Percentiles rank a stretch among this genome's conserved stretches.
These are phyloP conservation scores for Suaeda aralocaspica DNA, from an alignment of 148 eudicot genomes.

Conservation along the genomic window DNA sequence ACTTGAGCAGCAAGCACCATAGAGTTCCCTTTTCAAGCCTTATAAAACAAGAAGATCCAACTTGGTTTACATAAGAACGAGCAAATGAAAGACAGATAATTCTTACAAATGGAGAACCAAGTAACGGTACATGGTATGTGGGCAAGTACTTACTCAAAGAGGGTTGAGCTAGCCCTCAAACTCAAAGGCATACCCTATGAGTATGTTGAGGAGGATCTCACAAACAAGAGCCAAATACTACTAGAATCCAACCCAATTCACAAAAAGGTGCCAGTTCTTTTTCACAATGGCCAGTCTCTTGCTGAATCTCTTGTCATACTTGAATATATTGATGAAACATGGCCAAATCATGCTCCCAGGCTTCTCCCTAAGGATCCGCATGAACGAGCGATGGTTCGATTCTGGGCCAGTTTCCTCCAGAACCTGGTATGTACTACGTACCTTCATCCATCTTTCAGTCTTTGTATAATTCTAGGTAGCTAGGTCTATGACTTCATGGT, in stretches of 20 bases:
- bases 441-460: neutral
- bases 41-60: neutral
- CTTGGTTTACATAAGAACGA: neutral
- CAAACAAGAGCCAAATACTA: constrained; percentile 33
- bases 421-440: constrained; percentile 22
- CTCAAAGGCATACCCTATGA: constrained; percentile 41
- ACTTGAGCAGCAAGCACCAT: neutral
- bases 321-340: constrained; percentile 21
- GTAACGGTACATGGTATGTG: constrained; percentile 37
- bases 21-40: neutral
- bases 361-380: constrained; percentile 21
- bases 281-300: constrained; percentile 22
- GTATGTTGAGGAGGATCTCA: constrained; percentile 34
- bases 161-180: constrained; percentile 41
- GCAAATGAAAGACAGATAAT: neutral
- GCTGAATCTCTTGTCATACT: constrained; percentile 23
- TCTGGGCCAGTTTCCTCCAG: constrained; percentile 30
- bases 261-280: constrained; percentile 19
- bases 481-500: too few species aligned
- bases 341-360: constrained; percentile 18
- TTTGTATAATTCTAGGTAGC: too few species aligned
- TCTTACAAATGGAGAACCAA: constrained; percentile 14
- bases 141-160: constrained; percentile 34
- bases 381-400: constrained; percentile 22
- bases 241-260: constrained; percentile 21